A percentile compares a stretch with the other conserved stretches of the same genome.
Evolutionary conservation across 768 basidiomycete species (phyloP).

Genomic region (Boletus rubropictus): DNA sequence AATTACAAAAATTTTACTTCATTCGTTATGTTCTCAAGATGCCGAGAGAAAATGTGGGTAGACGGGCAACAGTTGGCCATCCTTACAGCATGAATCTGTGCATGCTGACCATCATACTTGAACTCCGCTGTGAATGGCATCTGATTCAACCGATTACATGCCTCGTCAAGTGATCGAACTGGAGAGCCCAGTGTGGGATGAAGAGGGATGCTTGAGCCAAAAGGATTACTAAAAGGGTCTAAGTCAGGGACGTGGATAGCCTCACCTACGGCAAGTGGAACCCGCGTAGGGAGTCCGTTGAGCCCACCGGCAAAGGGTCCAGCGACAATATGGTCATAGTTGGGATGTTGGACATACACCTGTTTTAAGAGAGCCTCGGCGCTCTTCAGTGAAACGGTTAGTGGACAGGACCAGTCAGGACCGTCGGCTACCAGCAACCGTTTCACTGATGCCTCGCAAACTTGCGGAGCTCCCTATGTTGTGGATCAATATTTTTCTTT

Average conservation of each 20-base stretch:
- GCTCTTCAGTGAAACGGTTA: too few relatives aligned
- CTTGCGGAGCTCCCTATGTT: slow-evolving; percentile 35
- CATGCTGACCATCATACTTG: slow-evolving; percentile 87
- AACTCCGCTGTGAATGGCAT: slow-evolving; percentile 79
- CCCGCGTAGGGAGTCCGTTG: slow-evolving; percentile 49
- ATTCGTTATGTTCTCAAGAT: slow-evolving; percentile 88
- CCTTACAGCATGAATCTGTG: slow-evolving; percentile 62
- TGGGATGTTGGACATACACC: slow-evolving; percentile 75
- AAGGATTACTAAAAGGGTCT: slow-evolving; percentile 7
- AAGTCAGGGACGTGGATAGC: slow-evolving; percentile 7
- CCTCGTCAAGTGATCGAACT: slow-evolving; percentile 73
- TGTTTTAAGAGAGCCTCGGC: slow-evolving; percentile 65
- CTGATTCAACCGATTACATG: slow-evolving; percentile 65
- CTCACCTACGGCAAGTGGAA: slow-evolving; percentile 68
- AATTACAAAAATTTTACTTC: slow-evolving; percentile 44
- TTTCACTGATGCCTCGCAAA: too few relatives aligned
- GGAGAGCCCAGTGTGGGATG: slow-evolving; percentile 86
- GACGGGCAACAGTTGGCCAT: slow-evolving; percentile 23
- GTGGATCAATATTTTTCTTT: slow-evolving; percentile 28
- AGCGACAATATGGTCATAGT: slow-evolving; percentile 62
- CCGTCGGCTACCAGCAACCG: too few relatives aligned
- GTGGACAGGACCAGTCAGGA: too few relatives aligned
- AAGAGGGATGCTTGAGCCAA: slow-evolving; percentile 64
- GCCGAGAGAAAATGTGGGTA: slow-evolving; percentile 78
- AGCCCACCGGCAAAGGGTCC: slow-evolving; percentile 60